These are phyloP conservation scores for Eucalyptus camaldulensis DNA, from an alignment of 345 rosid genomes.

Conservation along the genomic window DNA sequence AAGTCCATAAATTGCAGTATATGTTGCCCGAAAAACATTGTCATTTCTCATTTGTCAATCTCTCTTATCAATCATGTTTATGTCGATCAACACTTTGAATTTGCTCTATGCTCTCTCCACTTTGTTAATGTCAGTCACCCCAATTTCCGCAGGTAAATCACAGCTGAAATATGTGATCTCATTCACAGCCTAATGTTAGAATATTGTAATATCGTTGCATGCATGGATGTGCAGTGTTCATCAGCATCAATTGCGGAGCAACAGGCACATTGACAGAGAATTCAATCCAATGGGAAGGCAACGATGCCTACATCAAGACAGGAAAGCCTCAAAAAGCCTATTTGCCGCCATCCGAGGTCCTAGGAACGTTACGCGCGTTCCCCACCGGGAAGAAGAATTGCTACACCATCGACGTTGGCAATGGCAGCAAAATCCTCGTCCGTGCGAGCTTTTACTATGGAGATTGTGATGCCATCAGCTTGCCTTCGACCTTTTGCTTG, in stretches of 20 bases:
- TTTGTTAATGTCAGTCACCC: not conserved
- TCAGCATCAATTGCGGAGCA: not conserved
- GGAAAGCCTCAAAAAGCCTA: not conserved
- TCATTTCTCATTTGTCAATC: not conserved
- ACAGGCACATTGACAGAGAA: not conserved
- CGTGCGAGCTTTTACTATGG: constrained; percentile 9
- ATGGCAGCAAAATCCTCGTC: not conserved
- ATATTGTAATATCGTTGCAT: not conserved
- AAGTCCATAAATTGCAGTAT: not conserved
- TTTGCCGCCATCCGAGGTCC: not conserved
- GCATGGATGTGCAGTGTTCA: not conserved
- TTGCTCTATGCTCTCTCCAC: not conserved
- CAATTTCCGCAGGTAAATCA: not conserved
- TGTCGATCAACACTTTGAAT: not conserved
- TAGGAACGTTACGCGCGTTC: not conserved
- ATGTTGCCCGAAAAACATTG: not conserved
- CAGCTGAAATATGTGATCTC: not conserved
- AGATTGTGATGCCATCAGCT: not conserved
- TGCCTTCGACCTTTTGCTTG: constrained; percentile 9
- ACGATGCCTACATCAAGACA: not conserved
- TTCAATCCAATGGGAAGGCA: not conserved
- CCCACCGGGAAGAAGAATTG: constrained; percentile 7
- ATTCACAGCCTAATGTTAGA: not conserved
- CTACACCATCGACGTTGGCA: not conserved
- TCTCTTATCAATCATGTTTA: not conserved